Conservation (phyloP, 306 rosid genomes). For the Arachis hypogaea region DNA sequence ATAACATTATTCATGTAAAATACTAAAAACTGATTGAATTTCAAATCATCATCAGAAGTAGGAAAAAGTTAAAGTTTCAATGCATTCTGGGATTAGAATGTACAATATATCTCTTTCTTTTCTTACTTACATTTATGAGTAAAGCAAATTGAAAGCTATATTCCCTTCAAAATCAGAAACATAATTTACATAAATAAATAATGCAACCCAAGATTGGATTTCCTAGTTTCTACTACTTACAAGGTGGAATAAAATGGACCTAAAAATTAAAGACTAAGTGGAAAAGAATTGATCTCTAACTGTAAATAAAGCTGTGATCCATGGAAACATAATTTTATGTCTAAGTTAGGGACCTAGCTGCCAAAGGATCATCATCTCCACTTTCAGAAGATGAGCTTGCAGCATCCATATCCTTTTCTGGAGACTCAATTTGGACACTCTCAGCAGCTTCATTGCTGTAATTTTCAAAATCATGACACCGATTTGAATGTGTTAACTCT, state of each 20-base stretch:
- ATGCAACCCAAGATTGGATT: constrained; percentile 11
- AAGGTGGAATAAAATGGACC: constrained; percentile 25
- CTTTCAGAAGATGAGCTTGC: constrained; percentile 66
- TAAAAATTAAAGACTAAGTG: background rate
- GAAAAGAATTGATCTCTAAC: constrained; percentile 31
- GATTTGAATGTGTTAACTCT: constrained; percentile 54
- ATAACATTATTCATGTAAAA: background rate
- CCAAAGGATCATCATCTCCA: constrained; percentile 51
- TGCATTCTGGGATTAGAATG: too few species aligned
- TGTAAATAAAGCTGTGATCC: constrained; percentile 40
- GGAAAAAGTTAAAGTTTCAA: too few species aligned
- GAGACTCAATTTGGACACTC: constrained; percentile 69
- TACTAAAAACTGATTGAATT: background rate
- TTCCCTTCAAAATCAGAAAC: constrained; percentile 20
- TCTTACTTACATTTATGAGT: background rate
- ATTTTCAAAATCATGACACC: constrained; percentile 63
- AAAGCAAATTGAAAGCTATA: constrained; percentile 18
- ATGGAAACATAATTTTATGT: constrained; percentile 11
- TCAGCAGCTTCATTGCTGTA: constrained; percentile 62
- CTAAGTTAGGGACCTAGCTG: constrained; percentile 31
- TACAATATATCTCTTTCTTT: background rate
- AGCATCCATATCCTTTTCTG: constrained; percentile 67
- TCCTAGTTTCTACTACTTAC: constrained; percentile 12
- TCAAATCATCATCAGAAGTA: background rate
- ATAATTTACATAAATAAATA: background rate